A percentile compares a stretch with the other conserved stretches of the same genome.
phyloP scores from a whole-genome alignment of 2,329 filamentous ascomycete species.

The Aspergillus texensis region DNA sequence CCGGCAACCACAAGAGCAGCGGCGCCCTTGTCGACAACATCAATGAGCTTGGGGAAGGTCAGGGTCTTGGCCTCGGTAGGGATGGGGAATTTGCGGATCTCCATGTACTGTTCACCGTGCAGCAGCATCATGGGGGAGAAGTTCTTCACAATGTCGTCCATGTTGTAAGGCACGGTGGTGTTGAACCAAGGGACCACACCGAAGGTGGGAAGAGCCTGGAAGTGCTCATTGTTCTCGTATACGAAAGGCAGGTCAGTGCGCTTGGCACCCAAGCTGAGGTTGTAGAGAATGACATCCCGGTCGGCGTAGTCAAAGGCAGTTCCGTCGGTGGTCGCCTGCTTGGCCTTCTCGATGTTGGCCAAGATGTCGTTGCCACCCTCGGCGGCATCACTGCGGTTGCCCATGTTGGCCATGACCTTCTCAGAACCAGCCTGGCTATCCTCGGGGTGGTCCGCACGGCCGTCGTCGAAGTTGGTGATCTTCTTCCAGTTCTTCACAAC shows the following conservation, averaged over 20 bases:
- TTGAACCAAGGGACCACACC: constrained; percentile 95
- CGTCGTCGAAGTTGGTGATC: constrained; percentile 85
- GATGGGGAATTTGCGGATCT: constrained; percentile 88
- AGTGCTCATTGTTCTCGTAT: constrained; percentile 87
- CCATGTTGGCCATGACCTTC: constrained; percentile 82
- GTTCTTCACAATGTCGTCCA: constrained; percentile 86
- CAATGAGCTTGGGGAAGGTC: constrained; percentile 78
- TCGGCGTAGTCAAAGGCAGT: constrained; percentile 83
- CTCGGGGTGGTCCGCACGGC: constrained; percentile 82
- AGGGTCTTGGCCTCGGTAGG: constrained; percentile 79
- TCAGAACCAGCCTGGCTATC: constrained; percentile 75
- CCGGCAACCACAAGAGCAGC: constrained; percentile 81
- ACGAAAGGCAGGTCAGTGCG: constrained; percentile 83
- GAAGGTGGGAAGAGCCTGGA: constrained; percentile 93
- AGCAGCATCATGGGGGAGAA: constrained; percentile 99
- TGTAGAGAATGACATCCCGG: constrained; percentile 90
- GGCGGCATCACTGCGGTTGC: constrained; percentile 65
- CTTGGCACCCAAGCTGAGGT: constrained; percentile 90
- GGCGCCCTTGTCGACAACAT: constrained; percentile 94
- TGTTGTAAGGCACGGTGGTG: constrained; percentile 75
- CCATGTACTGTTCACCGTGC: constrained; percentile 97
- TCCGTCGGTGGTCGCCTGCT: constrained; percentile 70
- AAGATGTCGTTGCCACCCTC: constrained; percentile 66
- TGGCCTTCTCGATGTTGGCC: constrained; percentile 73
- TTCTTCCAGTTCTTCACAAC: constrained; percentile 74